Percentiles rank a stretch among this genome's conserved stretches.
These are phyloP conservation scores for Pelargonium australe DNA, from an alignment of 441 rosid species.

Conservation along the genomic window DNA sequence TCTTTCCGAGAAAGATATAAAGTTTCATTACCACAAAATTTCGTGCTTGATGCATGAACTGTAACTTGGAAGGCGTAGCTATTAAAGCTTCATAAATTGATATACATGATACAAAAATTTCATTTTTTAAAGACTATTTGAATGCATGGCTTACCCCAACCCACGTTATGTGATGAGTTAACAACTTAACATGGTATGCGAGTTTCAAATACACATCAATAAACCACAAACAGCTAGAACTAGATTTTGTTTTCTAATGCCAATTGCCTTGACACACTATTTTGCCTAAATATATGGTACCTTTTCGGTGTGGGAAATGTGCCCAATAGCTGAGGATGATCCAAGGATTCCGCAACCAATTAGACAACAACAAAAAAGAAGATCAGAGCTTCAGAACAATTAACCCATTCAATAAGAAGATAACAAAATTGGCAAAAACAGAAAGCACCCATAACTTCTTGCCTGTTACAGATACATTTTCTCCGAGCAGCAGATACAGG, in stretches of 20 bases:
- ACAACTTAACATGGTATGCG: too few species aligned
- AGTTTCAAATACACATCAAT: too few species aligned
- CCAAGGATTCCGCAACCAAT: slow-evolving; percentile 10
- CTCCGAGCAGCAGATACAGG: slow-evolving; percentile 49
- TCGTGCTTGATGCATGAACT: too few species aligned
- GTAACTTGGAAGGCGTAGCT: too few species aligned
- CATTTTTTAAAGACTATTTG: too few species aligned
- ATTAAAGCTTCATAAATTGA: too few species aligned
- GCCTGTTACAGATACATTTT: slow-evolving; percentile 57
- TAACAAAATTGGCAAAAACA: neutral
- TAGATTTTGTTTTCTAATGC: neutral
- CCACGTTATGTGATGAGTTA: too few species aligned
- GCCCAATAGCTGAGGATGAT: slow-evolving; percentile 57
- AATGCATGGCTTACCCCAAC: too few species aligned
- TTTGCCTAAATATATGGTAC: slow-evolving; percentile 25
- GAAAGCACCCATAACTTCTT: slow-evolving; percentile 14
- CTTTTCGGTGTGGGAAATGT: slow-evolving; percentile 62
- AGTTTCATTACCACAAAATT: neutral
- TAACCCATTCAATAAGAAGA: too few species aligned
- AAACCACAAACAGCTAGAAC: neutral
- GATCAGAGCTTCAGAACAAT: slow-evolving; percentile 9
- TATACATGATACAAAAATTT: too few species aligned
- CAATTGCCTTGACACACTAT: neutral
- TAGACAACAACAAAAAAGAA: slow-evolving; percentile 15
- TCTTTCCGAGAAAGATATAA: neutral